Percentiles rank a stretch among this genome's conserved stretches.
These are phyloP conservation scores for Podospora tetraspora DNA, from an alignment of 495 filamentous ascomycete genomes.

Conservation along the genomic window DNA sequence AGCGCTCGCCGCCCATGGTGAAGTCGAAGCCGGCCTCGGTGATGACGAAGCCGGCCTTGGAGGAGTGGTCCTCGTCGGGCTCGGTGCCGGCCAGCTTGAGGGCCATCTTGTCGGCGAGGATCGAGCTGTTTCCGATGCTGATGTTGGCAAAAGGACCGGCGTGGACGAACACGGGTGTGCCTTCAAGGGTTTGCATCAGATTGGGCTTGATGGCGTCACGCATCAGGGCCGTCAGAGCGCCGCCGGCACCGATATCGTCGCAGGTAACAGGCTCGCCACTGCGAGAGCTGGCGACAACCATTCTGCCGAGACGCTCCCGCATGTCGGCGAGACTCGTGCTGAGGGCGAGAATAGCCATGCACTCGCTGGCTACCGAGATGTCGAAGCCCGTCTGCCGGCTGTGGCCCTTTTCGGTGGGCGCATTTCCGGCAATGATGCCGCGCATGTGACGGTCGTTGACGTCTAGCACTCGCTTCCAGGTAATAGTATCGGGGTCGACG, in stretches of 20 bases:
- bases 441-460: conserved; percentile 94
- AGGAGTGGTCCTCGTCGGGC: conserved; percentile 78
- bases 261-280: conserved; percentile 89
- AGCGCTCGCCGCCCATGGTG: conserved; percentile 98
- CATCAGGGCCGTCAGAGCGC: conserved; percentile 90
- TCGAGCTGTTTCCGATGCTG: conserved; percentile 90
- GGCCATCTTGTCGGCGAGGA: conserved; percentile 90
- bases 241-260: conserved; percentile 89
- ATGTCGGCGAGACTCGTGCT: conserved; percentile 84
- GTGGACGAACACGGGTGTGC: conserved; percentile 94
- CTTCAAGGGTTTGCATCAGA: conserved; percentile 96
- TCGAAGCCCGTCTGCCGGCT: conserved; percentile 87
- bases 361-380: conserved; percentile 94
- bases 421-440: conserved; percentile 79
- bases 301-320: conserved; percentile 87
- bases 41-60: conserved; percentile 89
- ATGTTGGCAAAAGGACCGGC: conserved; percentile 98
- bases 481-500: conserved; percentile 95
- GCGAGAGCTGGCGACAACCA: conserved; percentile 89
- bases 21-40: conserved; percentile 99
- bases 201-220: conserved; percentile 98
- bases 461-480: conserved; percentile 92
- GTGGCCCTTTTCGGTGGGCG: conserved; percentile 82
- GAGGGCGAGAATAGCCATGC: conserved; percentile 95
- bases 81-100: conserved; percentile 95